Percentiles rank a stretch among this genome's conserved stretches.
phyloP scores from a whole-genome alignment of 2,329 filamentous ascomycete genomes.

The Alternaria longipes region DNA sequence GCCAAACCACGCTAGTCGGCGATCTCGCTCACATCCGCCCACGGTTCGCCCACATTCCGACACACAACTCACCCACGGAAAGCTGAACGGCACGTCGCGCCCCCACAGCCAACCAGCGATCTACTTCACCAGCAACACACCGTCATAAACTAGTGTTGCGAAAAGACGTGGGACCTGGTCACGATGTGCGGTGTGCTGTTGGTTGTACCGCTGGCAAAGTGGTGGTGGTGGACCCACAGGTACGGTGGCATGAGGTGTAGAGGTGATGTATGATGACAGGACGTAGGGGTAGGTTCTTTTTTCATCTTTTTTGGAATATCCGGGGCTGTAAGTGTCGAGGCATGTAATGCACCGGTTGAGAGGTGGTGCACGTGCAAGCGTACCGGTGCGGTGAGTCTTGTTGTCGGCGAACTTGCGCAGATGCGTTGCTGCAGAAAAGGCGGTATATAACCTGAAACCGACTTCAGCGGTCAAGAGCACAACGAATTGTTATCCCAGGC shows the following conservation, averaged over 20 bases:
- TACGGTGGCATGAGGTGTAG: constrained; percentile 3
- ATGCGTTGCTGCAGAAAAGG: constrained; percentile 5
- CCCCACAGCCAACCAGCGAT: constrained; percentile 5
- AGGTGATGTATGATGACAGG: constrained; percentile 4
- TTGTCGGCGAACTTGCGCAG: constrained; percentile 6
- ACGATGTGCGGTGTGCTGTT: constrained; percentile 8
- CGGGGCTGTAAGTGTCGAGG: constrained; percentile 5
- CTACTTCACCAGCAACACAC: constrained; percentile 1
- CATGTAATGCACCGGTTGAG: constrained; percentile 2
- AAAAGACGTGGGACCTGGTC: constrained; percentile 1
- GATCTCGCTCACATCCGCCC: neutral
- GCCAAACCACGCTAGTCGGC: neutral
- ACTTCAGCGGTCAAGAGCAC: constrained; percentile 5
- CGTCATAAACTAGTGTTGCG: constrained; percentile 5
- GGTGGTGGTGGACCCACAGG: neutral
- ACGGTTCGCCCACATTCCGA: constrained; percentile 8
- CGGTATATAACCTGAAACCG: constrained; percentile 7
- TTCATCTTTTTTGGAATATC: neutral
- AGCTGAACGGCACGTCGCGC: constrained; percentile 1
- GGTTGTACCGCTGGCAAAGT: constrained; percentile 6
- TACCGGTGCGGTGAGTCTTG: constrained; percentile 5
- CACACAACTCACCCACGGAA: constrained; percentile 10
- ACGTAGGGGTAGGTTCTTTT: neutral
- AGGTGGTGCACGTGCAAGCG: constrained; percentile 1
- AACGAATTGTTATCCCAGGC: neutral